A percentile compares a stretch with the other conserved stretches of the same genome.
Conservation (phyloP, 805 yeast species). For the Blastobotrys robertii region DNA sequence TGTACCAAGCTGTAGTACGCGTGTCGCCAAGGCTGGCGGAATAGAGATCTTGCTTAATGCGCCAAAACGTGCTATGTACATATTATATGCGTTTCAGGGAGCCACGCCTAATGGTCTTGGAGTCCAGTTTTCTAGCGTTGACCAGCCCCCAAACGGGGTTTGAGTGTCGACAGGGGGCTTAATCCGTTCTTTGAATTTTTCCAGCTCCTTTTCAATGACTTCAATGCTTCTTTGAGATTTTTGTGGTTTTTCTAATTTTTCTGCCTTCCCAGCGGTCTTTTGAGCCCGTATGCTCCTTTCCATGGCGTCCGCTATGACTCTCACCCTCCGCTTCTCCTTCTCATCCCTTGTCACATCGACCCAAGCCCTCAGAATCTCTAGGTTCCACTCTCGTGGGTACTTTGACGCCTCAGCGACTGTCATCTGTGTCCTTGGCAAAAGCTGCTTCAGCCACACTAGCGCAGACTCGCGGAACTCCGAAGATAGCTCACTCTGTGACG, state of each 20-base stretch:
- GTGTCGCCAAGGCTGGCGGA: not conserved
- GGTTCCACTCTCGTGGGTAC: slow-evolving; percentile 6
- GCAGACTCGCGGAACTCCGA: not conserved
- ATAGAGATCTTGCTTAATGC: not conserved
- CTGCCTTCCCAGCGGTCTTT: too few species aligned
- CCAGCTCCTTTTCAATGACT: slow-evolving; percentile 10
- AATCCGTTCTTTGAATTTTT: slow-evolving; percentile 7
- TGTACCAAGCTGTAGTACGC: too few species aligned
- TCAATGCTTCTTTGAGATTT: not conserved
- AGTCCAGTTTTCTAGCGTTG: slow-evolving; percentile 10
- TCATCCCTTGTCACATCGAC: not conserved
- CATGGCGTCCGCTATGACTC: slow-evolving; percentile 6
- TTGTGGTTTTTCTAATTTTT: not conserved
- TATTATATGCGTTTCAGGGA: too few species aligned
- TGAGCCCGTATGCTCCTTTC: not conserved
- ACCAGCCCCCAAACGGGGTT: slow-evolving; percentile 7
- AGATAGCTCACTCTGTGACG: not conserved
- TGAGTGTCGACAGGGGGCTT: not conserved
- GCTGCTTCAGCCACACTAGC: slow-evolving; percentile 6
- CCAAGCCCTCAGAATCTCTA: slow-evolving; percentile 4
- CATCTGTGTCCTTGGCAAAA: slow-evolving; percentile 2
- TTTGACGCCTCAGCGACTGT: slow-evolving; percentile 1
- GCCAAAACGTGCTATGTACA: slow-evolving; percentile 3
- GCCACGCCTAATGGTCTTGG: slow-evolving; percentile 14
- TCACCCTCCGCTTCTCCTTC: not conserved